A percentile compares a stretch with the other conserved stretches of the same genome.
phyloP scores from a whole-genome alignment of 108 stramenopile species.

The Pelagomonas calceolata region DNA sequence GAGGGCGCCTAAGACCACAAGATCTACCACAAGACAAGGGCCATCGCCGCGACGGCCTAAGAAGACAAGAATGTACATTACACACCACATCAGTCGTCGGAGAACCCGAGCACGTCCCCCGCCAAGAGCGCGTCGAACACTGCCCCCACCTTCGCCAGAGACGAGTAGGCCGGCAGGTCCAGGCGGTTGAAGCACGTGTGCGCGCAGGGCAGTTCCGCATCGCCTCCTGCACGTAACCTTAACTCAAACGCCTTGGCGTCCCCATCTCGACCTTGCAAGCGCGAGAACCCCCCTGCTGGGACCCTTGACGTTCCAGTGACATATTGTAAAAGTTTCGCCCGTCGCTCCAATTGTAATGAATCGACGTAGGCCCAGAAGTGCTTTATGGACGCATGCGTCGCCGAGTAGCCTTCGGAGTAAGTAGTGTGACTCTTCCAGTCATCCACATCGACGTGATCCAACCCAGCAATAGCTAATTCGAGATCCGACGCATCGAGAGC shows the following conservation, averaged over 20 bases:
- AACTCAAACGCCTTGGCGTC: constrained; percentile 78
- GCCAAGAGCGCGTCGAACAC: constrained; percentile 27
- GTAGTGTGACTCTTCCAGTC: constrained; percentile 81
- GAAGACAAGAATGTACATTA: too few relatives aligned
- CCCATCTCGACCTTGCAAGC: constrained; percentile 68
- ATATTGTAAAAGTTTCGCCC: constrained; percentile 52
- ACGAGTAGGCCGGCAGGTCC: constrained; percentile 34
- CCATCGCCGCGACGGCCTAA: too few relatives aligned
- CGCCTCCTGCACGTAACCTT: constrained; percentile 38
- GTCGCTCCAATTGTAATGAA: constrained; percentile 73
- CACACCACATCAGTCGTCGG: constrained; percentile 28
- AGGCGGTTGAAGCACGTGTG: constrained; percentile 33
- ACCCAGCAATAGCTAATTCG: constrained; percentile 90
- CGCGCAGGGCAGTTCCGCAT: constrained; percentile 11
- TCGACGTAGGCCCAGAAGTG: constrained; percentile 93
- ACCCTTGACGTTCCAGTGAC: constrained; percentile 39
- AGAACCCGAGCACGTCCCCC: constrained; percentile 37
- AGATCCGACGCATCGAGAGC: constrained; percentile 67
- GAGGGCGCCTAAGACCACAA: too few relatives aligned
- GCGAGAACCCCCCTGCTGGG: constrained; percentile 16
- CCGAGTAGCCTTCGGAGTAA: constrained; percentile 52
- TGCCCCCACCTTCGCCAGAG: constrained; percentile 25
- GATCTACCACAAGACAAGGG: too few relatives aligned
- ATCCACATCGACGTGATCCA: constrained; percentile 80
- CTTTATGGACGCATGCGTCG: constrained; percentile 38